Conservation (phyloP, 2,329 filamentous ascomycete species). For the Aureobasidium sp. region DNA sequence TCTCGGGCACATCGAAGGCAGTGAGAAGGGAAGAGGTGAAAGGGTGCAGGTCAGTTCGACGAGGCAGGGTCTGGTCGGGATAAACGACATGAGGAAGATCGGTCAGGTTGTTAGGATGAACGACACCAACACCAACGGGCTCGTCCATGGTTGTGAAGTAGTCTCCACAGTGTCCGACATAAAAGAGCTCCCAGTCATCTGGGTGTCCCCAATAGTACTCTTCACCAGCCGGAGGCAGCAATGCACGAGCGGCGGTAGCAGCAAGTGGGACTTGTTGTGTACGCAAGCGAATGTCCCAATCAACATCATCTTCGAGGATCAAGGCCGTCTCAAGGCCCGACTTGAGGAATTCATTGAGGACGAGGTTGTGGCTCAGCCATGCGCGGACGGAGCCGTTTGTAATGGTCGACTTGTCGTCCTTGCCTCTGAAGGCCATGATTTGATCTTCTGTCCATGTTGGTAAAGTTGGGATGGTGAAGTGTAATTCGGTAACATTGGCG, state of each 20-base stretch:
- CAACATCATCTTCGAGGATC: conserved; percentile 41
- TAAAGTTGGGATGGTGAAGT: conserved; percentile 33
- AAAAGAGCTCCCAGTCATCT: conserved; percentile 33
- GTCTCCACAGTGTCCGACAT: conserved; percentile 38
- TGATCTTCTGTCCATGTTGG: conserved; percentile 33
- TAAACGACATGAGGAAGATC: conserved; percentile 27
- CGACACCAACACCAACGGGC: conserved; percentile 13
- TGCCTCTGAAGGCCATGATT: conserved; percentile 23
- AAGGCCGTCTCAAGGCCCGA: conserved; percentile 36
- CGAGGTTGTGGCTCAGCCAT: conserved; percentile 36
- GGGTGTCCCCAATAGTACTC: conserved; percentile 34
- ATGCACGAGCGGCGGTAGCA: conserved; percentile 32
- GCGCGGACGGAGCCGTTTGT: conserved; percentile 32
- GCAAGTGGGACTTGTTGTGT: conserved; percentile 36
- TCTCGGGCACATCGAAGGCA: conserved; percentile 31
- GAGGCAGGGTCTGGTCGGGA: conserved; percentile 33
- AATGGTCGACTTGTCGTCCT: conserved; percentile 27
- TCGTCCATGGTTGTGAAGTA: conserved; percentile 21
- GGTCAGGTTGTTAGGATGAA: conserved; percentile 24
- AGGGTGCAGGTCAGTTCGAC: conserved; percentile 28
- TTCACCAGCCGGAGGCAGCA: conserved; percentile 18
- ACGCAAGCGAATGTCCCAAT: conserved; percentile 39
- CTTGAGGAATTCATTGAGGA: conserved; percentile 35
- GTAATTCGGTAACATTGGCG: conserved; percentile 32
- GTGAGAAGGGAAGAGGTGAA: conserved; percentile 34